Evolutionary conservation across 2,329 filamentous ascomycete genomes (phyloP), one percentile per base, ranked within the genome.

Genomic region (Stachybotrys elegans): DNA sequence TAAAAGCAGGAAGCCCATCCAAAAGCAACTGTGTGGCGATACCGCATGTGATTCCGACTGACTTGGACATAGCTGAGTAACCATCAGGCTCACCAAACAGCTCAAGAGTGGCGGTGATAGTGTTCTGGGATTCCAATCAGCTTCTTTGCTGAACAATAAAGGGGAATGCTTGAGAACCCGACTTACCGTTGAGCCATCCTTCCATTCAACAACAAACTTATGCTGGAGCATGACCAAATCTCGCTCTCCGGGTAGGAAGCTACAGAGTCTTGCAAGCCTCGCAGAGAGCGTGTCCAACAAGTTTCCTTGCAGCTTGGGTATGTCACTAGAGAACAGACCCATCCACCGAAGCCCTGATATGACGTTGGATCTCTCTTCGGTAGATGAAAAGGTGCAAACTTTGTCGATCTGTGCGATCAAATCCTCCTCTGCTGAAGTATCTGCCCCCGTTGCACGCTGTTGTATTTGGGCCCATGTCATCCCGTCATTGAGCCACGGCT

Each of bases 261-360:
- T 76, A 78, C 86, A 86, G 72, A 86, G 86, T 70, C 80, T 70
- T 68, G 87, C 83, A 12, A 57, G 55, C 22, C 51, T 51, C n/a
- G 81, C 83, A 63, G 83, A 88, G 17, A 88, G 75, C 2, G 82
- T 86, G 59, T 88, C 85, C 23, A 88, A 73, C 4, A 83, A 78
- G 61, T 78, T 88, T 22, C 75, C 78, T 19, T 75, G 71, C 22
- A 81, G 75, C 20, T 63, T 79, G 54, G 79, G 82, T 52, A 71
- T 64, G 55, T 78, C 71, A 48, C 81, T 74, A 4, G 63, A 65
- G 46, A 68, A 66, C 6, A 81, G 60, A 20, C 76, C 76, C 48
- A 81, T 74, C 31, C 31, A 35, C 19, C 19, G 8, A 8, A 35
- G n/a, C 8, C 31, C 31, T 16, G n/a, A 8, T 7, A 35, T 8